Base-by-base conservation (phyloP, 345 rosid genomes). In the Eucalyptus sp. region DNA sequence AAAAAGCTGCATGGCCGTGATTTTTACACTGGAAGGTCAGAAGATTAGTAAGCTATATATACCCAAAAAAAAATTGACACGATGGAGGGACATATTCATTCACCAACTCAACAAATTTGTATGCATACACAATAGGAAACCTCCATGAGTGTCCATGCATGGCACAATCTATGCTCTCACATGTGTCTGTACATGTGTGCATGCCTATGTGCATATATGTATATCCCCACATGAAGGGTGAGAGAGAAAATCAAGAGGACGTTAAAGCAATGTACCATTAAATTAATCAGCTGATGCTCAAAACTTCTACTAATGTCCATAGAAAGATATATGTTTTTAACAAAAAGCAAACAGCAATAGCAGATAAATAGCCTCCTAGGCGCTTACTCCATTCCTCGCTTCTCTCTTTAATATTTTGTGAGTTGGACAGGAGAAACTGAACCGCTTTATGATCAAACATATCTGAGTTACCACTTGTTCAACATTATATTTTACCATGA, bases 1-100 rank as follows among this genome's bases (percentile, higher is more conserved):
- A 87, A 97, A 97, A 84, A 97, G 97, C 92, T 93, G 93, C 62
- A 94, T 89, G 91, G 92, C 95, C 93, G 93, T 97, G 93, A 97
- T 94, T 93, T 97, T 97, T 88, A 94, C 92, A 62, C 99, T 96
- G 97, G 66, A 91, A 89, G 37, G 83, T 48, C 3, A 87, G 31
- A n/a, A 25, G 50, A 71, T 18, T 20, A 29, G 43, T 86, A 29
- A 31, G 43, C 87, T 66, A 87, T 41, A 18, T 27, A 48, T 20
- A 43, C 22, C 31, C 41, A 64, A 25, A 48, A n/a, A 15, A 41
- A 43, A 48, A 33, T 13, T 62, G 76, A 58, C 51, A 62, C 1
- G 14, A n/a, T 17, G 22, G 46, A 10, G 13, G 25, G 46, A 18
- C 81, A 71, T 33, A 71, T 71, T 71, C 80, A 68, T 71, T 33